Conservation (phyloP, 2,329 filamentous ascomycete species). For the Aspergillus pseudoviridinutans region DNA sequence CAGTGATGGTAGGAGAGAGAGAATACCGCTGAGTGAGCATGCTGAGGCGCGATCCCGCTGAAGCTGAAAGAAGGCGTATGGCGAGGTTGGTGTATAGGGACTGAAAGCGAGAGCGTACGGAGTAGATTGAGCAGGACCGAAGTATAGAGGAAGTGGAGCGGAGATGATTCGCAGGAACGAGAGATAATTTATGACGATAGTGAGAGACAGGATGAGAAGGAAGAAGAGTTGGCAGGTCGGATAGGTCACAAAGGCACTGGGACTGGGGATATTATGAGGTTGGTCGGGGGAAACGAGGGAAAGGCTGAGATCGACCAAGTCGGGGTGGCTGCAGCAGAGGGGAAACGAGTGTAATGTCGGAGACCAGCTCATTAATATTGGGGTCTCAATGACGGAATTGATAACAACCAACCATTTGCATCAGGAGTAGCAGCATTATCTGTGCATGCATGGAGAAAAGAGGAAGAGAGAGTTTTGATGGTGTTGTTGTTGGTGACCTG, state of each 20-base stretch:
- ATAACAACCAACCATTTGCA: background rate
- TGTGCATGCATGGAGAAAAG: background rate
- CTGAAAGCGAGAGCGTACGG: background rate
- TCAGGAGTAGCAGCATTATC: background rate
- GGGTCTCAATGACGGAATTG: background rate
- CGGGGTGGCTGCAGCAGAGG: background rate
- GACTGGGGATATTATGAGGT: background rate
- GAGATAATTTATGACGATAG: background rate
- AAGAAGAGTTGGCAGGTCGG: background rate
- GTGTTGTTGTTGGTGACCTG: background rate
- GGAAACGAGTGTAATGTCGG: background rate
- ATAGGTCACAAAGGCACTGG: background rate
- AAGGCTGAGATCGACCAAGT: background rate
- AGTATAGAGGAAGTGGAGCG: slow-evolving; percentile 2
- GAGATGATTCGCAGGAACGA: background rate
- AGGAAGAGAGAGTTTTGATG: background rate
- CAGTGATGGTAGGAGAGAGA: slow-evolving; percentile 19
- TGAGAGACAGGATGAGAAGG: background rate
- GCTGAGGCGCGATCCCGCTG: slow-evolving; percentile 29
- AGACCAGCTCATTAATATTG: background rate
- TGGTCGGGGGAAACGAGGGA: background rate
- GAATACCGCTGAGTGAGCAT: slow-evolving; percentile 31
- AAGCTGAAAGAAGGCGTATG: slow-evolving; percentile 10
- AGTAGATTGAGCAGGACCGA: background rate
- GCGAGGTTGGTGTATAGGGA: background rate